Evolutionary conservation across 169 alveolate species (phyloP), one percentile per base, ranked within the genome.

Genomic region (Toxoplasma gondii): DNA sequence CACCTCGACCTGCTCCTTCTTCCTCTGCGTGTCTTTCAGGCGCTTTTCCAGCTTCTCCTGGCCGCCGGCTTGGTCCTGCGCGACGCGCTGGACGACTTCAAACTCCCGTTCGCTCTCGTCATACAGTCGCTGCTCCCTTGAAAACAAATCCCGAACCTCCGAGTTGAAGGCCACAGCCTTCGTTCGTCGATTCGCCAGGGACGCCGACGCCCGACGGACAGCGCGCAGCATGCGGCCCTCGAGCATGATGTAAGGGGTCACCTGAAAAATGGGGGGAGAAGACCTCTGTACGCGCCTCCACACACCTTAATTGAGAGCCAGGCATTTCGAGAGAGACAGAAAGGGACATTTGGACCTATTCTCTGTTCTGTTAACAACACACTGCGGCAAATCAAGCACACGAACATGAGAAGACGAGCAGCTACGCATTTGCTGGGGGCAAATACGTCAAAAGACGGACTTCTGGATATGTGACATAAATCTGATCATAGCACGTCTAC

Each of bases 171-270:
- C 83, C 83, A 34, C 34, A 10, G 39, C 83, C 39, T 27, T 34
- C 36, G 83, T 34, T 31, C 83, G 83, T 17, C 83, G 83, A 9
- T 10, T 9, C 10, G 83, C 39, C 44, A 70, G 83, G 17, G 83
- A 70, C 44, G 83, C 34, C 34, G 83, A 9, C 39, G 83, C 83
- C 44, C 39, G 10, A 27, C 29, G 34, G 17, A 22, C 83, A 9
- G 83, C 83, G 17, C 83, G 83, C 34, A 70, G 83, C 83, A 70
- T 70, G 83, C 83, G 83, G 27, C 83, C 83, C 83, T 70, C 83
- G 39, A 70, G 39, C 83, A 70, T 70, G 83, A 70, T 70, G 83
- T 70, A 70, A 22, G 39, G 83, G 17, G 83, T 70, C 36, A 70
- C 83, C 83, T 70, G 83, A 70, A 34, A 70, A 22, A 64, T 27